Conservation (phyloP, 352 stramenopile genomes). For the Pythium brassicae region DNA sequence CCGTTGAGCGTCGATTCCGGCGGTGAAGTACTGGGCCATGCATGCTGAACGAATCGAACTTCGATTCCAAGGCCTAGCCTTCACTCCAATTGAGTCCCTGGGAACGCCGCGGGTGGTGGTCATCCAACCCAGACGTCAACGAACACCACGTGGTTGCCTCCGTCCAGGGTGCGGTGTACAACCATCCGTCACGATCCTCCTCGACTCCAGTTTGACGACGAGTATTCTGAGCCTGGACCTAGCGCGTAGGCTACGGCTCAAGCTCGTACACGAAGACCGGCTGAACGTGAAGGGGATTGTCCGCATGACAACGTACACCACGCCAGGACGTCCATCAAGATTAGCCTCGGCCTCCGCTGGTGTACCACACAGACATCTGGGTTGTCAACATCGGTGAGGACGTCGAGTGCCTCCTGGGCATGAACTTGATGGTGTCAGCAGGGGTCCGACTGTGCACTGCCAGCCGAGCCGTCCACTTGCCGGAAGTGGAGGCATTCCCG, state of each 20-base stretch:
- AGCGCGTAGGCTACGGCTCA: slow-evolving; percentile 20
- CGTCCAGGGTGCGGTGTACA: slow-evolving; percentile 10
- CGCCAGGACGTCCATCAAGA: slow-evolving; percentile 8
- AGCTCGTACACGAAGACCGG: neutral
- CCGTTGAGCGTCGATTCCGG: too few species aligned
- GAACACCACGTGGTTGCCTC: neutral
- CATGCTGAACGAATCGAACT: too few species aligned
- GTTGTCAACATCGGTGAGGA: slow-evolving; percentile 19
- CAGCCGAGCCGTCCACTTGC: slow-evolving; percentile 1
- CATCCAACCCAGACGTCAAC: neutral
- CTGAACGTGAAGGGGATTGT: slow-evolving; percentile 8
- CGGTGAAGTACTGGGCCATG: too few species aligned
- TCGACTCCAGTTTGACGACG: slow-evolving; percentile 18
- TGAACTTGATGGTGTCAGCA: slow-evolving; percentile 26
- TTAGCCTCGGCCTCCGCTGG: slow-evolving; percentile 20
- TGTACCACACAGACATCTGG: slow-evolving; percentile 23
- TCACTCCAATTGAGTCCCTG: neutral
- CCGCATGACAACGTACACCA: slow-evolving; percentile 16
- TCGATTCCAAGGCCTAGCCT: too few species aligned
- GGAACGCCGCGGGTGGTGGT: neutral
- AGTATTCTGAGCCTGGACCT: slow-evolving; percentile 28
- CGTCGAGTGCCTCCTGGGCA: slow-evolving; percentile 21
- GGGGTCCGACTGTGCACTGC: slow-evolving; percentile 12
- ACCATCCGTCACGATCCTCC: slow-evolving; percentile 12
- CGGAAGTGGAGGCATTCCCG: neutral